Percentiles rank a stretch among this genome's conserved stretches.
phyloP scores from a whole-genome alignment of 331 rosid genomes.

The Phaseolus coccineus region DNA sequence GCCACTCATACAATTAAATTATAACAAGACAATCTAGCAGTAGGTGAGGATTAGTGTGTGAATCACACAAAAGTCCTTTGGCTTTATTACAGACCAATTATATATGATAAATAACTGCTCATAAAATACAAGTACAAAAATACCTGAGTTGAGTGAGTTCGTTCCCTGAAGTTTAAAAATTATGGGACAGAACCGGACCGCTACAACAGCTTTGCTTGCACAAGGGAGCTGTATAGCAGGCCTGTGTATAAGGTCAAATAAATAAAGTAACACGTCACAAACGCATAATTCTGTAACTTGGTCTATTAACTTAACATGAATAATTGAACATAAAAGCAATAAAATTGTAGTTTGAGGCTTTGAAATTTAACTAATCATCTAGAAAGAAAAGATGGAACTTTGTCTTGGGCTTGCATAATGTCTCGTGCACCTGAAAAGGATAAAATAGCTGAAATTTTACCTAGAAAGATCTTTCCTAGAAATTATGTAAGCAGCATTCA shows the following conservation, averaged over 20 bases:
- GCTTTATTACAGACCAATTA: background rate
- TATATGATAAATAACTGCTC: background rate
- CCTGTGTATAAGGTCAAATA: slow-evolving; percentile 59
- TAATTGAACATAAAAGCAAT: slow-evolving; percentile 15
- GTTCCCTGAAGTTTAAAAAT: slow-evolving; percentile 71
- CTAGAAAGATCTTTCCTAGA: slow-evolving; percentile 87
- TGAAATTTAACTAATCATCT: slow-evolving; percentile 27
- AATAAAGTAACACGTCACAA: slow-evolving; percentile 35
- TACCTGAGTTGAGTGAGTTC: slow-evolving; percentile 58
- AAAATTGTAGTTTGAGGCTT: background rate
- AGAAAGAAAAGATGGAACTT: slow-evolving; percentile 9
- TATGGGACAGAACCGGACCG: slow-evolving; percentile 82
- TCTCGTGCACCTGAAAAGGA: slow-evolving; percentile 15
- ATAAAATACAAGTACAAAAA: slow-evolving; percentile 27
- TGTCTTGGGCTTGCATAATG: slow-evolving; percentile 9
- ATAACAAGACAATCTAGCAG: slow-evolving; percentile 34
- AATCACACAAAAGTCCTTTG: background rate
- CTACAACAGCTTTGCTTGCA: slow-evolving; percentile 85
- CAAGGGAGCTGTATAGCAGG: slow-evolving; percentile 92
- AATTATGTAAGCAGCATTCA: slow-evolving; percentile 78
- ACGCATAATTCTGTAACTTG: slow-evolving; percentile 21
- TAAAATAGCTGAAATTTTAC: slow-evolving; percentile 51
- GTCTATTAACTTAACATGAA: slow-evolving; percentile 29
- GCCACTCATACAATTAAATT: slow-evolving; percentile 32
- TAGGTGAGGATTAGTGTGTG: background rate